phyloP scores from a whole-genome alignment of 2,329 filamentous ascomycete genomes.

The Sclerotinia borealis region DNA sequence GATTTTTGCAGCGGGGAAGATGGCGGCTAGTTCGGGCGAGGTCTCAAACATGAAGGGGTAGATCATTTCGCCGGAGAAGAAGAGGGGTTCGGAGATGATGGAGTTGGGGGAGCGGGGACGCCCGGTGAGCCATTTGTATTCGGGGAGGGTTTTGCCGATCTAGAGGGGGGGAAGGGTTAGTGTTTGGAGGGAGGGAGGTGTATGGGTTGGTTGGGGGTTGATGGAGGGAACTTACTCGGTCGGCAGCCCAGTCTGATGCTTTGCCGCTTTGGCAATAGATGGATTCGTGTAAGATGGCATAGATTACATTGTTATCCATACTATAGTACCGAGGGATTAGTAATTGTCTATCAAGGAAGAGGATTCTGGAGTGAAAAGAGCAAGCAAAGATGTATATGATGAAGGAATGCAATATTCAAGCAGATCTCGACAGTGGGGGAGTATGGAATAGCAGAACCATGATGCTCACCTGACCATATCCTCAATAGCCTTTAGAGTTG shows the following conservation, averaged over 20 bases:
- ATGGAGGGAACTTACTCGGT: slow-evolving; percentile 36
- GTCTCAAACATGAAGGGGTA: slow-evolving; percentile 80
- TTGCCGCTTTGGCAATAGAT: slow-evolving; percentile 69
- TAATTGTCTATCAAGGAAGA: background rate
- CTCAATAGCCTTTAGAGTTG: slow-evolving; percentile 65
- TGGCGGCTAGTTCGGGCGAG: slow-evolving; percentile 65
- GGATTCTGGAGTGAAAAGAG: background rate
- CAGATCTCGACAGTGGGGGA: background rate
- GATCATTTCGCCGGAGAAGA: slow-evolving; percentile 90
- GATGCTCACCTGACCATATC: slow-evolving; percentile 34
- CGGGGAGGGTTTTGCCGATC: slow-evolving; percentile 4
- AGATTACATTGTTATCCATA: slow-evolving; percentile 2
- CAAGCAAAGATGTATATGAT: background rate
- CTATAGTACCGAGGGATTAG: background rate
- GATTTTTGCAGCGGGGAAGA: slow-evolving; percentile 63
- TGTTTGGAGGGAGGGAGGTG: background rate
- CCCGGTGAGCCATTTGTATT: slow-evolving; percentile 38
- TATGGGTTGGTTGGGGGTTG: too few relatives aligned
- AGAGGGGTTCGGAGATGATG: slow-evolving; percentile 49
- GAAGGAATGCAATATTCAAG: background rate
- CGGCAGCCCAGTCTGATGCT: slow-evolving; percentile 69
- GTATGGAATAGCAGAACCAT: background rate
- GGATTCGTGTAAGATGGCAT: slow-evolving; percentile 62
- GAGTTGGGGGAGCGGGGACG: slow-evolving; percentile 29
- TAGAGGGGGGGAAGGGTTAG: background rate